Evolutionary conservation across 768 basidiomycete species (phyloP).

Genomic region (Hypholoma sublateritium): DNA sequence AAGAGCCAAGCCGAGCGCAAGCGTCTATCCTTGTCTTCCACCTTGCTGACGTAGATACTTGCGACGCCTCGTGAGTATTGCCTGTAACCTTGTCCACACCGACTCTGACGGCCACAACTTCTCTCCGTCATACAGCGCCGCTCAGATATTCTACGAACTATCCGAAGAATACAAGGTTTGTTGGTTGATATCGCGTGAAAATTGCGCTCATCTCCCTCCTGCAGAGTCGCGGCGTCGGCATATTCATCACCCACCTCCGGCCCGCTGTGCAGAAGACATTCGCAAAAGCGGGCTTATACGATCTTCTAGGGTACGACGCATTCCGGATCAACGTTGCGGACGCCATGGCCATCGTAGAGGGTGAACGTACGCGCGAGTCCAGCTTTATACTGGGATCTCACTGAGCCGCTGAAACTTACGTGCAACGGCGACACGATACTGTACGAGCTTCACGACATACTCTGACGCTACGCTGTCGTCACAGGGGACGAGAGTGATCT

Average conservation of each 20-base stretch:
- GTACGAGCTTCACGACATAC: neutral
- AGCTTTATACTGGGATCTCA: conserved; percentile 5
- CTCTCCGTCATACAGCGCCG: conserved; percentile 49
- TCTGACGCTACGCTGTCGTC: too few relatives aligned
- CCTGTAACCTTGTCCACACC: neutral
- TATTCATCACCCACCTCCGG: conserved; percentile 53
- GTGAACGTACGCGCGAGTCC: conserved; percentile 15
- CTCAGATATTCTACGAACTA: conserved; percentile 81
- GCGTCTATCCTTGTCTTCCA: conserved; percentile 87
- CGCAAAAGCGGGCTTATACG: conserved; percentile 49
- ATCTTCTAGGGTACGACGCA: conserved; percentile 46
- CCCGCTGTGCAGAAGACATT: conserved; percentile 40
- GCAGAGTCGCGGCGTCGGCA: conserved; percentile 48
- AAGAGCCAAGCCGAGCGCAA: conserved; percentile 73
- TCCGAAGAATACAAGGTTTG: conserved; percentile 74
- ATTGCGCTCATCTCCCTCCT: neutral
- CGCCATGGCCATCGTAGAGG: conserved; percentile 45
- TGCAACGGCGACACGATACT: neutral
- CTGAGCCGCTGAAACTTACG: neutral
- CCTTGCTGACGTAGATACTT: conserved; percentile 85
- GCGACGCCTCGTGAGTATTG: conserved; percentile 81
- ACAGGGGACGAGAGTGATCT: too few relatives aligned
- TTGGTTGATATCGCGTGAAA: neutral
- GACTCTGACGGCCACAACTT: conserved; percentile 3
- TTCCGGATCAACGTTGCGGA: conserved; percentile 51